phyloP scores from a whole-genome alignment of 139 green algal species.

The Coccomyxa sp. region DNA sequence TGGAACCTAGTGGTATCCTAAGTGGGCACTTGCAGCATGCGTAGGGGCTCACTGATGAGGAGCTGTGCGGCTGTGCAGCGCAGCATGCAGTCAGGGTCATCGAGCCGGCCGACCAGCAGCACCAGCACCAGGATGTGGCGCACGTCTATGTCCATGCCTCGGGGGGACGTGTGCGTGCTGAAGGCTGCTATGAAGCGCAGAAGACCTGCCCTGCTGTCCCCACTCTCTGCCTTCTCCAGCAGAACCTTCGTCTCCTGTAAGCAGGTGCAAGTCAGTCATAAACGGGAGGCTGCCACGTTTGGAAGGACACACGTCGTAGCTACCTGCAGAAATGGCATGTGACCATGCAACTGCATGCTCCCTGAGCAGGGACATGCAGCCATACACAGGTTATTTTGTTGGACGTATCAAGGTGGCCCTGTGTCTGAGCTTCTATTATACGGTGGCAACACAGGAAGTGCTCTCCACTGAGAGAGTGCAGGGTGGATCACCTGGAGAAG shows the following conservation, averaged over 20 bases:
- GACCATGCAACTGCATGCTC: no score
- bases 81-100: constrained; percentile 15
- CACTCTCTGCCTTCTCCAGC: neutral
- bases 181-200: constrained; percentile 23
- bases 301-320: no score
- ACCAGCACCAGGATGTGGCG: constrained; percentile 28
- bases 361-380: neutral
- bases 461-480: neutral
- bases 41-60: constrained; percentile 26
- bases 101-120: constrained; percentile 31
- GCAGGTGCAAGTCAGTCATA: neutral
- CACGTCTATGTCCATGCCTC: neutral
- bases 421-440: neutral
- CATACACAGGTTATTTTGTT: neutral
- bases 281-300: no score
- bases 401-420: neutral
- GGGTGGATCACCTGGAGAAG: neutral
- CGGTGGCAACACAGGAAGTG: neutral
- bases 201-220: constrained; percentile 5
- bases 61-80: constrained; percentile 23
- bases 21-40: no score
- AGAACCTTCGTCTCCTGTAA: constrained; percentile 12
- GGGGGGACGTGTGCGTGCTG: neutral
- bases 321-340: no score
- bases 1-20: no score